Evolutionary conservation across 2,329 filamentous ascomycete genomes (phyloP), one percentile per base, ranked within the genome.

Genomic region (Chaetomiaceae sp.): DNA sequence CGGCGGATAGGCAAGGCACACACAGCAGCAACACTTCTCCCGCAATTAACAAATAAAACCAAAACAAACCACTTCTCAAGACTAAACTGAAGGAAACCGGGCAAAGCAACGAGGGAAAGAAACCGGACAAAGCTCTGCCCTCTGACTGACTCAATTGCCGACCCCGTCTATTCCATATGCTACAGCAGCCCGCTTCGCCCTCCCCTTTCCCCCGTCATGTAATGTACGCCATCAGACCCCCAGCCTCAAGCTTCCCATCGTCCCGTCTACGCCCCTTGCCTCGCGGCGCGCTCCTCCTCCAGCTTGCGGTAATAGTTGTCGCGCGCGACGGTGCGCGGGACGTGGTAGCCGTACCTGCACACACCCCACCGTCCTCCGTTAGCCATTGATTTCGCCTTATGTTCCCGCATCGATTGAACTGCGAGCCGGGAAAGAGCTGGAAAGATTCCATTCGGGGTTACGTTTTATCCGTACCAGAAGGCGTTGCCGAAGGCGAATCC

Each of bases 271-370:
- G 33, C 46, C 15, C 42, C 49, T 15, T 47, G 47, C 54, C 53
- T 62, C 7, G 63, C 66, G 46, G 74, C 74, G 49, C 76, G 75
- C 65, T 78, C 65, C 58, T 72, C 69, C 70, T 81, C 78, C 52
- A 79, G 67, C 66, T 77, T 71, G 66, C 65, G 65, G 70, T 80
- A 80, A 73, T 71, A 73, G 65, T 66, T 67, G 67, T 81, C 78
- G 62, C 78, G 77, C 54, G 69, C 71, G 60, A 72, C 64, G 60
- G 74, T 79, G 65, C 77, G 76, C 56, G 77, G 78, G 60, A 79
- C 67, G 69, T 81, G 78, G 70, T 63, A 81, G 64, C 78, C 77
- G 71, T 80, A 77, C 77, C 77, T 81, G n/a, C n/a, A n/a, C n/a
- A n/a, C n/a, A 55, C 6, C 10, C 8, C 24, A 17, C 15, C n/a